Base-by-base conservation (phyloP, 2,329 filamentous ascomycete genomes). In the Atkinsonella hypoxylon region DNA sequence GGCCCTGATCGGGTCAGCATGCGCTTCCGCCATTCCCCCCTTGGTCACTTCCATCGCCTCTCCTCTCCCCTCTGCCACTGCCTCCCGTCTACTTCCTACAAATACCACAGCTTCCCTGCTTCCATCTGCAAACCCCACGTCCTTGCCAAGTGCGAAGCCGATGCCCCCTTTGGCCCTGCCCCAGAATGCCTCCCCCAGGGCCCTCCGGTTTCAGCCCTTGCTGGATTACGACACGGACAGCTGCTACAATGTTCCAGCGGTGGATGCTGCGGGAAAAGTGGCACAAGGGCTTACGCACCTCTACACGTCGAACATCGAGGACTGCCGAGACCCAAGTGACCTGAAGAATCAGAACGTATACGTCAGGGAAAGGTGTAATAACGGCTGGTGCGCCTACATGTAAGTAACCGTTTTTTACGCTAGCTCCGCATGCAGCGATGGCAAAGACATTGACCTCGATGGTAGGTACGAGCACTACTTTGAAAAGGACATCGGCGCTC, bases 201-300 rank as follows among this genome's bases (percentile, higher is more conserved):
- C 49, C 13, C 38, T 52, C 18, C 48, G 42, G 41, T 55, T 31
- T 43, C 51, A 53, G 47, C 55, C 55, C 20, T 22, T 51, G 10
- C 20, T 56, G 31, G 53, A 55, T 46, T 56, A 52, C 43, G 50
- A 52, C 48, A 42, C 4, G 26, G 51, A 56, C 48, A 53, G 55
- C 45, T 56, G 55, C 50, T 56, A 55, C 44, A 56, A 56, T 31
- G 62, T 61, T 3, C 61, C 64, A 13, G 65, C 65, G 26, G 65
- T 69, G 44, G 64, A 58, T 31, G 56, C 60, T 10, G 46, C 62
- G 18, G 64, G 65, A 18, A 61, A 60, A 13, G 58, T 64, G 30
- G 57, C 57, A 45, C 49, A 56, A 1, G 66, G 65, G 1, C 59
- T 66, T 9, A n/a, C 12, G 22, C 26, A 9, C 36, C 4, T 10